A percentile compares a stretch with the other conserved stretches of the same genome.
Evolutionary conservation across 2,329 filamentous ascomycete species (phyloP).

Genomic region (Colletotrichum theobromicola): DNA sequence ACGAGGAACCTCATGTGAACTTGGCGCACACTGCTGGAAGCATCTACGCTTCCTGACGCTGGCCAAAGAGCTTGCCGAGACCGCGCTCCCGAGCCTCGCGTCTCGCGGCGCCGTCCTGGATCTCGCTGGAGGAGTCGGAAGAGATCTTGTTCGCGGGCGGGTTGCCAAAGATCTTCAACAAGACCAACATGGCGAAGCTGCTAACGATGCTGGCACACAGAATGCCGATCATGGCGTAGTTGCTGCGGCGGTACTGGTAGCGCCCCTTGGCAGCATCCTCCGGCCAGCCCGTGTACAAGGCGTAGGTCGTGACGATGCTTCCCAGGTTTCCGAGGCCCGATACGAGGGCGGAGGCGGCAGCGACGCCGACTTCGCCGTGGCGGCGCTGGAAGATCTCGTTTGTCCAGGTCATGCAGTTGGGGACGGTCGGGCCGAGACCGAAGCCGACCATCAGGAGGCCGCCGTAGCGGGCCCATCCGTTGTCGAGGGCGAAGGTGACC

Average conservation of each 20-base stretch:
- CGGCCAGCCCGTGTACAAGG: conserved; percentile 86
- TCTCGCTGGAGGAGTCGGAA: conserved; percentile 45
- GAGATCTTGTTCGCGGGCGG: conserved; percentile 52
- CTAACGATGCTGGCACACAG: conserved; percentile 78
- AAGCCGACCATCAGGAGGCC: conserved; percentile 91
- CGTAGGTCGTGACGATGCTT: conserved; percentile 86
- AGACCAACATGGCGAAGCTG: conserved; percentile 70
- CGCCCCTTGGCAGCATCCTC: conserved; percentile 73
- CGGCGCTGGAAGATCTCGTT: conserved; percentile 88
- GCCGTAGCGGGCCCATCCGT: conserved; percentile 84
- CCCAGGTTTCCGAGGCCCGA: conserved; percentile 88
- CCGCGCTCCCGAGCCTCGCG: conserved; percentile 64
- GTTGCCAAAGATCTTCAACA: conserved; percentile 66
- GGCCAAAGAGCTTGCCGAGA: conserved; percentile 49
- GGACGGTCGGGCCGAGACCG: conserved; percentile 87
- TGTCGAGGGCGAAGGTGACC: conserved; percentile 73
- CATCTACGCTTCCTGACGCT: conserved; percentile 26
- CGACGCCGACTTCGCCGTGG: conserved; percentile 90
- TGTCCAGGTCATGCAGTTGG: conserved; percentile 94
- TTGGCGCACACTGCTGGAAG: conserved; percentile 21
- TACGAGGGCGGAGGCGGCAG: conserved; percentile 83
- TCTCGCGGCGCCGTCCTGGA: conserved; percentile 65
- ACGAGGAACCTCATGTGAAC: conserved; percentile 17
- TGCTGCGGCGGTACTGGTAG: conserved; percentile 80
- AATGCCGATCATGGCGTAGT: conserved; percentile 88